Conservation (phyloP, 495 filamentous ascomycete species). For the Neurospora sp. region DNA sequence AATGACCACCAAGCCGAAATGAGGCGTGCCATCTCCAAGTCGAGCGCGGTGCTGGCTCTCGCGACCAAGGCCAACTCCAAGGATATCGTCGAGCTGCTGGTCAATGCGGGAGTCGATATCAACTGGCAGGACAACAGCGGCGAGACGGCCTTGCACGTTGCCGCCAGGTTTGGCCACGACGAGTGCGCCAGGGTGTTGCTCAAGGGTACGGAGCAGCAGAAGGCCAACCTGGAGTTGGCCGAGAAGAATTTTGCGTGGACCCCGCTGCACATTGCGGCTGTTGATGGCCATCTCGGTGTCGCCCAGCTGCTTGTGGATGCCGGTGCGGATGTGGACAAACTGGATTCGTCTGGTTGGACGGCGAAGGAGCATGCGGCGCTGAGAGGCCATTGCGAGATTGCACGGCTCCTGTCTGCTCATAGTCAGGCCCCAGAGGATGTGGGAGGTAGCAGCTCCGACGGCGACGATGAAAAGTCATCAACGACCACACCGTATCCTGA, state of each 20-base stretch:
- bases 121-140: slow-evolving; percentile 89
- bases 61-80: slow-evolving; percentile 79
- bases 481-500: slow-evolving; percentile 37
- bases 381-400: slow-evolving; percentile 74
- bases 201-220: slow-evolving; percentile 55
- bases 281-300: slow-evolving; percentile 69
- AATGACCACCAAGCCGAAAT: slow-evolving; percentile 49
- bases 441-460: slow-evolving; percentile 13
- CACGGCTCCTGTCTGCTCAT: slow-evolving; percentile 46
- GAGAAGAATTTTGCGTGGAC: slow-evolving; percentile 91
- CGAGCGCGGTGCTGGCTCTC: slow-evolving; percentile 80
- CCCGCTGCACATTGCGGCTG: slow-evolving; percentile 80
- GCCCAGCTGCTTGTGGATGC: slow-evolving; percentile 62
- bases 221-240: slow-evolving; percentile 61
- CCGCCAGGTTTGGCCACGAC: slow-evolving; percentile 76
- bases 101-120: slow-evolving; percentile 84
- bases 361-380: slow-evolving; percentile 87
- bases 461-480: slow-evolving; percentile 25
- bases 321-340: slow-evolving; percentile 59
- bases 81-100: slow-evolving; percentile 72
- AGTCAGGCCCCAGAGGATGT: slow-evolving; percentile 18
- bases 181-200: slow-evolving; percentile 70
- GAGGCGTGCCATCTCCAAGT: slow-evolving; percentile 62
- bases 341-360: slow-evolving; percentile 88
- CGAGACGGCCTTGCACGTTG: slow-evolving; percentile 89